Evolutionary conservation across 495 filamentous ascomycete genomes (phyloP).

Genomic region (Penicillium steckii): DNA sequence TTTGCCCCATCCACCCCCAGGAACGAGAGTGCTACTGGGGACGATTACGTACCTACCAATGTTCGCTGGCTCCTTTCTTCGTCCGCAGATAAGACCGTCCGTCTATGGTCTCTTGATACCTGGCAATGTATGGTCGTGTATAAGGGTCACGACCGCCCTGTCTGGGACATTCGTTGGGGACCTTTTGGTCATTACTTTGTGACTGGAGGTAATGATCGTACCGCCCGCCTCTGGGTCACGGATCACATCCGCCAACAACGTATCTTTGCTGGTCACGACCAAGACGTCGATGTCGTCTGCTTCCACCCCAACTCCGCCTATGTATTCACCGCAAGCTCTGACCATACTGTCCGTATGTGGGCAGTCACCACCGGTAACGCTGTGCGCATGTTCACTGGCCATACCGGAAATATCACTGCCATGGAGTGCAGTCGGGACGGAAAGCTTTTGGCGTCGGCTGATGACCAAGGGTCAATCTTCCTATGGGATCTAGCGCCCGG

Average conservation of each 20-base stretch:
- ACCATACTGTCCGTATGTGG: constrained; percentile 97
- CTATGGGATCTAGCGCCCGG: constrained; percentile 90
- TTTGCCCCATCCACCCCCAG: constrained; percentile 77
- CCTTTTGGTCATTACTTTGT: constrained; percentile 95
- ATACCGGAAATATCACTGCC: constrained; percentile 78
- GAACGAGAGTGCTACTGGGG: constrained; percentile 42
- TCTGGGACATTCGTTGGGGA: constrained; percentile 88
- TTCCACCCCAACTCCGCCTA: constrained; percentile 95
- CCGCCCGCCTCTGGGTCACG: constrained; percentile 84
- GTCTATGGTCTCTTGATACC: constrained; percentile 88
- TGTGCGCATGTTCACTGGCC: constrained; percentile 89
- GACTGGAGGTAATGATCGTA: constrained; percentile 82
- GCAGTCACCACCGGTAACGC: constrained; percentile 78
- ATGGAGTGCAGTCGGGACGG: constrained; percentile 84
- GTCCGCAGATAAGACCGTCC: constrained; percentile 81
- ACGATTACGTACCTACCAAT: constrained; percentile 54
- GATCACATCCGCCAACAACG: constrained; percentile 88
- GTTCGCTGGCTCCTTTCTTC: constrained; percentile 78
- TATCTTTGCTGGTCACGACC: constrained; percentile 88
- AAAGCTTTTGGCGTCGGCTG: constrained; percentile 83
- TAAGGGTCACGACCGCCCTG: constrained; percentile 82
- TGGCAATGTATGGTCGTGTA: constrained; percentile 92
- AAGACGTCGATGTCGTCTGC: constrained; percentile 75
- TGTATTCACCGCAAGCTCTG: constrained; percentile 83
- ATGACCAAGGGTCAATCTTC: constrained; percentile 79